Conservation (phyloP, 495 filamentous ascomycete genomes). For the Trichocladium antarcticum region DNA sequence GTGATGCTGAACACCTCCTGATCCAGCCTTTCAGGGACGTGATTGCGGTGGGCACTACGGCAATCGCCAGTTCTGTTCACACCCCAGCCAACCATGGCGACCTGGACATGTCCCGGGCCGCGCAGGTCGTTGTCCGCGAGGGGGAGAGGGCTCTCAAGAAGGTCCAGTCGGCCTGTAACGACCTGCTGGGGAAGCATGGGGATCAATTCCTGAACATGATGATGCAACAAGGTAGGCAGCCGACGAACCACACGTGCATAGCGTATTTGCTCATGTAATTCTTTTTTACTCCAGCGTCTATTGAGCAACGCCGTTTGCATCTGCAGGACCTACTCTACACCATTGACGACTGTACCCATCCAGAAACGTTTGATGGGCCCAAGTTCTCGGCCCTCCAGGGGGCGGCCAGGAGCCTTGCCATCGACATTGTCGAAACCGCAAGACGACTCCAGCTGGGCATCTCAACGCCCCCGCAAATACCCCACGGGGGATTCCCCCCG, state of each 20-base stretch:
- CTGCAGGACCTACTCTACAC: slow-evolving; percentile 33
- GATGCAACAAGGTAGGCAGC: slow-evolving; percentile 27
- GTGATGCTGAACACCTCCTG: slow-evolving; percentile 28
- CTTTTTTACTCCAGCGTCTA: slow-evolving; percentile 7
- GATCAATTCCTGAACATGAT: slow-evolving; percentile 26
- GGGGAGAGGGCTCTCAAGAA: slow-evolving; percentile 28
- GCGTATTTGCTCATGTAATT: neutral
- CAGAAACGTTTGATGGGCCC: slow-evolving; percentile 23
- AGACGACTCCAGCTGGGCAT: slow-evolving; percentile 22
- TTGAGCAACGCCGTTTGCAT: slow-evolving; percentile 24
- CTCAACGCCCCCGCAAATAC: neutral
- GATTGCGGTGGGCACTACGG: slow-evolving; percentile 24
- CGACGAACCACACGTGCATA: neutral
- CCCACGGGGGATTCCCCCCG: slow-evolving; percentile 15
- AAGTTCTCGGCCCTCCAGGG: slow-evolving; percentile 27
- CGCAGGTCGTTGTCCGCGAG: slow-evolving; percentile 24
- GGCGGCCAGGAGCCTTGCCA: slow-evolving; percentile 28
- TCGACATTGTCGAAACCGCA: slow-evolving; percentile 28
- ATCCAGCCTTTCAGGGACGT: slow-evolving; percentile 32
- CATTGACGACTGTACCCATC: slow-evolving; percentile 29
- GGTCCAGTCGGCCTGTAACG: slow-evolving; percentile 27
- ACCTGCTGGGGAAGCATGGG: slow-evolving; percentile 25
- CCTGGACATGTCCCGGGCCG: slow-evolving; percentile 23
- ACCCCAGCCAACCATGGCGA: slow-evolving; percentile 8
- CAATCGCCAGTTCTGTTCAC: slow-evolving; percentile 23